Evolutionary conservation across 2,329 filamentous ascomycete genomes (phyloP), one percentile per base, ranked within the genome.

Genomic region (Phoma herbarum): DNA sequence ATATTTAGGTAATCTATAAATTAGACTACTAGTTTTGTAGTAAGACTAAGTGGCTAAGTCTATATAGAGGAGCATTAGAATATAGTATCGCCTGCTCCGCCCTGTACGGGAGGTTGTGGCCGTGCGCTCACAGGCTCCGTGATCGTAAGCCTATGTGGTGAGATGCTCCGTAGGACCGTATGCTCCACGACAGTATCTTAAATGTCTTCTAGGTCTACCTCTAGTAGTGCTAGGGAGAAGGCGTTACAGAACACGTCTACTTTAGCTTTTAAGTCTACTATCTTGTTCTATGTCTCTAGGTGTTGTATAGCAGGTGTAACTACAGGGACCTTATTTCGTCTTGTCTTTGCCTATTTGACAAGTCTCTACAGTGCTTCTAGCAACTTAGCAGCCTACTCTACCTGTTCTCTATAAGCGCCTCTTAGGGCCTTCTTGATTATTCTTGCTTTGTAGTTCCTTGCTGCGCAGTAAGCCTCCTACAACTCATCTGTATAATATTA

Each of bases 371-470:
- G 51, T 44, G 64, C 66, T 48, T 69, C 53, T 54, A n/a, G n/a
- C 10, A 10, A 28, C 26, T 28, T 28, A 5, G 26, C 26, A 10
- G 26, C 26, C 26, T 33, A 10, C 29, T 70, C 61, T 23, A 74
- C 66, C 23, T 59, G 45, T 8, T 62, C 57, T 35, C 69, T 66
- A 50, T 72, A 62, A 14, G 53, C 47, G 11, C 57, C 50, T 41
- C 28, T 46, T 18, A 61, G 39, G 28, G 52, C 65, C 48, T 69
- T 69, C 16, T 61, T 60, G 42, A 72, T 62, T 4, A 60, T 57
- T 23, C 65, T 63, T 22, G 59, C 63, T 55, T 73, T 74, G 14
- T 43, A 22, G 57, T 74, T 74, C 16, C 66, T 67, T 7, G 61
- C 60, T 35, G 14, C 28, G 11, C 43, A 43, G 41, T 63, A 63